Evolutionary conservation across 2,329 filamentous ascomycete genomes (phyloP).

Genomic region (Verticillium nonalfalfae): DNA sequence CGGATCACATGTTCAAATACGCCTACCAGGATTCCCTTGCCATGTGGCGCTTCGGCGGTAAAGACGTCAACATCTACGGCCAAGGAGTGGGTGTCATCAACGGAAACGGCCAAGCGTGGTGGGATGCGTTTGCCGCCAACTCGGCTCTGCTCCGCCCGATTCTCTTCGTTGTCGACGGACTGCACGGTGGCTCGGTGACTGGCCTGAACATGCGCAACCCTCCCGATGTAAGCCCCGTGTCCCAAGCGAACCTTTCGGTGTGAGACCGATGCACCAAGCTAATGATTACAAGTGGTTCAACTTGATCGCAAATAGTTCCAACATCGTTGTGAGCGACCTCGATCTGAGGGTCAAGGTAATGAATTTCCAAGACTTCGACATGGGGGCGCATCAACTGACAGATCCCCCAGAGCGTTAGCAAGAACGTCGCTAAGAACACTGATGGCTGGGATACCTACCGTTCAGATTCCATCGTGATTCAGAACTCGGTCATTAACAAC

Average conservation of each 20-base stretch:
- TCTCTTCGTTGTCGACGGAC: slow-evolving; percentile 47
- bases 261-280: too few species aligned
- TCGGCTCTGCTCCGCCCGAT: slow-evolving; percentile 51
- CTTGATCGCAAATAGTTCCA: slow-evolving; percentile 57
- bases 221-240: slow-evolving; percentile 19
- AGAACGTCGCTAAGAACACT: slow-evolving; percentile 44
- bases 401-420: too few species aligned
- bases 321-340: slow-evolving; percentile 58
- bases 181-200: slow-evolving; percentile 50
- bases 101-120: slow-evolving; percentile 59
- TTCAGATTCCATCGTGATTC: slow-evolving; percentile 55
- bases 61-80: slow-evolving; percentile 56
- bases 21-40: slow-evolving; percentile 57
- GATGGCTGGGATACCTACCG: slow-evolving; percentile 61
- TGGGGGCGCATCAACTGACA: background rate
- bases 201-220: slow-evolving; percentile 57
- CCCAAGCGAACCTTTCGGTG: too few species aligned
- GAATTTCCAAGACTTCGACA: background rate
- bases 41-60: slow-evolving; percentile 23
- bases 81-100: slow-evolving; percentile 36
- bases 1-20: slow-evolving; percentile 56
- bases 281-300: slow-evolving; percentile 31
- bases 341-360: slow-evolving; percentile 31
- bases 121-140: slow-evolving; percentile 51
- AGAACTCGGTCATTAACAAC: slow-evolving; percentile 59